A percentile compares a stretch with the other conserved stretches of the same genome.
These are phyloP conservation scores for Colletotrichum limetticola DNA, from an alignment of 2,329 filamentous ascomycete genomes.

Conservation along the genomic window DNA sequence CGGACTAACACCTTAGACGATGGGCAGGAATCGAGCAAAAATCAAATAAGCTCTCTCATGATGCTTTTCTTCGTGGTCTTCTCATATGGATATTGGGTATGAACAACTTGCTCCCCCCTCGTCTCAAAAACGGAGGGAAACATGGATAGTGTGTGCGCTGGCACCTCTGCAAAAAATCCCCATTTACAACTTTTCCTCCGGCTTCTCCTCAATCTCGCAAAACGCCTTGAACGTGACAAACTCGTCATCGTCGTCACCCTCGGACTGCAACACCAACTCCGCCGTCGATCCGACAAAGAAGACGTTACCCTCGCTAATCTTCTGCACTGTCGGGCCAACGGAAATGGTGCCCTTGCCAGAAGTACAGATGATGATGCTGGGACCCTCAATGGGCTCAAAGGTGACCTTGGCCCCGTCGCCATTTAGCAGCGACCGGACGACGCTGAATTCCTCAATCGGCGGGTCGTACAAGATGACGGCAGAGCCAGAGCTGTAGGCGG, in stretches of 20 bases:
- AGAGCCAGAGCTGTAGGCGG: conserved; percentile 82
- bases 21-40: neutral
- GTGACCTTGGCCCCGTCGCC: conserved; percentile 81
- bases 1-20: neutral
- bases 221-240: conserved; percentile 95
- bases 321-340: conserved; percentile 83
- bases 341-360: conserved; percentile 83
- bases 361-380: conserved; percentile 94
- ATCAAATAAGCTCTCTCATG: conserved; percentile 1
- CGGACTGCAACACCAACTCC: conserved; percentile 81
- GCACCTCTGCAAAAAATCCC: neutral
- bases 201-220: conserved; percentile 77
- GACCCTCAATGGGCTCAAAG: conserved; percentile 87
- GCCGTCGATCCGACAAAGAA: conserved; percentile 91
- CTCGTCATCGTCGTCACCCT: conserved; percentile 69
- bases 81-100: conserved; percentile 23
- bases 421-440: conserved; percentile 83
- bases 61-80: neutral
- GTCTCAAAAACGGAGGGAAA: neutral
- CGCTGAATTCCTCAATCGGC: conserved; percentile 95
- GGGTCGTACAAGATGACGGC: conserved; percentile 86
- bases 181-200: conserved; percentile 43
- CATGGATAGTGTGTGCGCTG: neutral
- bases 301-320: conserved; percentile 78
- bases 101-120: conserved; percentile 6